Conservation (phyloP, 345 rosid genomes). For the Gossypium bickii region DNA sequence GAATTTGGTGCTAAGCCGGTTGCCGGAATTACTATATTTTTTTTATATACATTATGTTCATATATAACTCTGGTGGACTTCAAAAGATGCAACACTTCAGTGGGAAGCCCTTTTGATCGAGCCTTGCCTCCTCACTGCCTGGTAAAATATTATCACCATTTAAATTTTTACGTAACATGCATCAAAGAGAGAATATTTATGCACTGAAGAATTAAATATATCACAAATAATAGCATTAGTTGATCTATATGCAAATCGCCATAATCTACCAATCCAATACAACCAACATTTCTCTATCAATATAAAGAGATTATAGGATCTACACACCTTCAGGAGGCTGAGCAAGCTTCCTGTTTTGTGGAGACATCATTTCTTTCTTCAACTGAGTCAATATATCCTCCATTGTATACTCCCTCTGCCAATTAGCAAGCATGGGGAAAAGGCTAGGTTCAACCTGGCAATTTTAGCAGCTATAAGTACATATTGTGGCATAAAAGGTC, state of each 20-base stretch:
- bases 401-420: conserved; percentile 72
- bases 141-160: conserved; percentile 18
- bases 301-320: not conserved
- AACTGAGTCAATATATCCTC: conserved; percentile 64
- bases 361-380: conserved; percentile 80
- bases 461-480: conserved; percentile 13
- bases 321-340: conserved; percentile 78
- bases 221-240: not conserved
- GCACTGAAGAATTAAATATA: not conserved
- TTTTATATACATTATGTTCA: conserved; percentile 28
- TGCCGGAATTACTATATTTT: conserved; percentile 13
- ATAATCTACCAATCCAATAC: not conserved
- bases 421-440: conserved; percentile 66
- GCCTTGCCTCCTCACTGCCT: conserved; percentile 86
- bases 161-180: not conserved
- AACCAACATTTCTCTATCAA: not conserved
- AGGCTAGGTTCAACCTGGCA: conserved; percentile 66
- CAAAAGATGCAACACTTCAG: conserved; percentile 73
- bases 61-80: conserved; percentile 17
- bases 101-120: conserved; percentile 78
- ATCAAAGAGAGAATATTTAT: not conserved
- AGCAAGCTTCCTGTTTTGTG: conserved; percentile 68
- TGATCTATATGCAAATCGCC: not conserved
- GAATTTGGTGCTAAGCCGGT: conserved; percentile 21
- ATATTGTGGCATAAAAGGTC: not conserved